Percentiles rank a stretch among this genome's conserved stretches.
These are phyloP conservation scores for Dipteronia dyeriana DNA, from an alignment of 345 rosid genomes.

Conservation along the genomic window DNA sequence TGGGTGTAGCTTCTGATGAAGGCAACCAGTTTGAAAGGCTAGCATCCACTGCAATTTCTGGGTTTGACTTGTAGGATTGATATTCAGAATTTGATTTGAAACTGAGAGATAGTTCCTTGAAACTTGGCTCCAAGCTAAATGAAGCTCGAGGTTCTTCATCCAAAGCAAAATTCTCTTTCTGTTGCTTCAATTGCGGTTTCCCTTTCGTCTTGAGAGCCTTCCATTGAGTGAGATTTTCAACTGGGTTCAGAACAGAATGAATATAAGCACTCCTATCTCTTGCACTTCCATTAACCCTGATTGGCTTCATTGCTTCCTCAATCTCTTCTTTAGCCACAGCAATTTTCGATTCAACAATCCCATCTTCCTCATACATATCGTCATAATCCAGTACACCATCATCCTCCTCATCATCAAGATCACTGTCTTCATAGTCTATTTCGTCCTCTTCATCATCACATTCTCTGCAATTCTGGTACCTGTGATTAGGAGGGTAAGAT, in stretches of 20 bases:
- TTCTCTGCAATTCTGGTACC: conserved; percentile 71
- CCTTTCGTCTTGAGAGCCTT: conserved; percentile 68
- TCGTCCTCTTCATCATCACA: conserved; percentile 67
- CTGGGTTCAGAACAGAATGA: conserved; percentile 76
- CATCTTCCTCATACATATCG: conserved; percentile 32
- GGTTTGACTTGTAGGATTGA: conserved; percentile 43
- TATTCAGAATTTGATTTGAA: conserved; percentile 39
- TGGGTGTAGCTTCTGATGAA: conserved; percentile 56
- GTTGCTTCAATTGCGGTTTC: conserved; percentile 43
- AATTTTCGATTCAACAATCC: conserved; percentile 18
- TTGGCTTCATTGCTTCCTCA: conserved; percentile 31
- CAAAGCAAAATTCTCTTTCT: conserved; percentile 64
- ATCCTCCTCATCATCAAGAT: conserved; percentile 43
- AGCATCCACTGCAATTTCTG: conserved; percentile 66
- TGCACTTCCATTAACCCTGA: conserved; percentile 32
- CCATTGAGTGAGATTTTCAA: conserved; percentile 96
- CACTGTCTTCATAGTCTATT: conserved; percentile 37
- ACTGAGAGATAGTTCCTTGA: conserved; percentile 38
- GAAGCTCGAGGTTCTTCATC: conserved; percentile 41
- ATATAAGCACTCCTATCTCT: conserved; percentile 53
- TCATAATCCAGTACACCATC: conserved; percentile 31
- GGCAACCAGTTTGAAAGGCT: conserved; percentile 94
- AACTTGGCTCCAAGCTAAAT: conserved; percentile 33
- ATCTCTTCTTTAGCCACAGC: conserved; percentile 23
- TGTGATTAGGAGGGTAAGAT: conserved; percentile 59